A percentile compares a stretch with the other conserved stretches of the same genome.
These are phyloP conservation scores for Retiboletus flavoniger DNA, from an alignment of 1,284 basidiomycete species.

Conservation along the genomic window DNA sequence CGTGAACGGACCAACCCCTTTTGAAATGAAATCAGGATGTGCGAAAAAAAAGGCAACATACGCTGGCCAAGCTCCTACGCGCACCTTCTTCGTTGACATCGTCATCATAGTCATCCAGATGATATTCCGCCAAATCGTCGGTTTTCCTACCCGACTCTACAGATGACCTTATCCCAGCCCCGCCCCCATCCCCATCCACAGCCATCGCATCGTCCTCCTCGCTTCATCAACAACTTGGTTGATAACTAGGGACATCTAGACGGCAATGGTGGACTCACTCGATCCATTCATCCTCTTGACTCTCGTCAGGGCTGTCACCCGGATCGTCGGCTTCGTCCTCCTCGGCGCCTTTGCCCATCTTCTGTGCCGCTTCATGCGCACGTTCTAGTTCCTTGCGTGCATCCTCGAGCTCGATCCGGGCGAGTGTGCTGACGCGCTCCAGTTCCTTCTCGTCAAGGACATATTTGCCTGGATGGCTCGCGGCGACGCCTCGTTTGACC, in stretches of 20 bases:
- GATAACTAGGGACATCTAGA: slow-evolving; percentile 21
- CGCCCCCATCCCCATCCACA: slow-evolving; percentile 59
- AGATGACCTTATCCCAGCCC: slow-evolving; percentile 36
- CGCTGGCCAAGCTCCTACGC: neutral
- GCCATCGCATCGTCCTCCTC: slow-evolving; percentile 62
- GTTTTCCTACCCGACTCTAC: slow-evolving; percentile 44
- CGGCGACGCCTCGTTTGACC: slow-evolving; percentile 83
- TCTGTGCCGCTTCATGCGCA: slow-evolving; percentile 73
- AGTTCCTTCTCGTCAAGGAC: slow-evolving; percentile 90
- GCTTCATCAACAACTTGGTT: slow-evolving; percentile 43
- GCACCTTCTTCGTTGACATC: slow-evolving; percentile 56
- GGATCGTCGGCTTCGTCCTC: slow-evolving; percentile 62
- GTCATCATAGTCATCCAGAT: slow-evolving; percentile 94
- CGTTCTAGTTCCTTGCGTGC: slow-evolving; percentile 83
- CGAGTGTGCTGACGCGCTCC: slow-evolving; percentile 85
- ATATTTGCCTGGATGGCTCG: slow-evolving; percentile 83
- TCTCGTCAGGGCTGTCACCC: slow-evolving; percentile 43
- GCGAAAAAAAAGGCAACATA: neutral
- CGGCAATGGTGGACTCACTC: slow-evolving; percentile 61
- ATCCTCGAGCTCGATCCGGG: slow-evolving; percentile 86
- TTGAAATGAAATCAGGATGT: neutral
- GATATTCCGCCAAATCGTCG: slow-evolving; percentile 88
- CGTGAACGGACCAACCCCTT: slow-evolving; percentile 87
- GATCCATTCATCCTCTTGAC: slow-evolving; percentile 69
- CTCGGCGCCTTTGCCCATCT: slow-evolving; percentile 63